phyloP scores from a whole-genome alignment of 2,329 filamentous ascomycete species.

The Fusarium sp. region DNA sequence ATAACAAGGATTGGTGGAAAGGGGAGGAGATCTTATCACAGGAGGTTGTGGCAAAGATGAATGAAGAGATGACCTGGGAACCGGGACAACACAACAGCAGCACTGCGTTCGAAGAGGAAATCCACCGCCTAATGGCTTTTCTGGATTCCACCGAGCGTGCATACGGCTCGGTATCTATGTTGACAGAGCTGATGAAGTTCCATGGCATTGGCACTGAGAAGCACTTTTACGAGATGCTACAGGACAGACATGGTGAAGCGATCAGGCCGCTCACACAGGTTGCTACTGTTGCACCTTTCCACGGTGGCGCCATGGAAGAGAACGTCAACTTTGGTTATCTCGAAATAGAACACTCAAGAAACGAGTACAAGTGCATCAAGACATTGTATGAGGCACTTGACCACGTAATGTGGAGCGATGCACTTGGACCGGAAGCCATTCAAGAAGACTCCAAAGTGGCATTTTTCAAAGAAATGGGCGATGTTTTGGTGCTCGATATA shows the following conservation, averaged over 20 bases:
- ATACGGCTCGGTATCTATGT: slow-evolving; percentile 65
- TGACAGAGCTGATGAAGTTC: slow-evolving; percentile 54
- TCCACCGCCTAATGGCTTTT: slow-evolving; percentile 72
- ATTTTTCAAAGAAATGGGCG: slow-evolving; percentile 58
- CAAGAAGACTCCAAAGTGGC: slow-evolving; percentile 55
- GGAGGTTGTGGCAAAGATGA: slow-evolving; percentile 51
- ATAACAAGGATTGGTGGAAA: slow-evolving; percentile 70
- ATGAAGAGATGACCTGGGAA: slow-evolving; percentile 48
- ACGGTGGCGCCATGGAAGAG: slow-evolving; percentile 49
- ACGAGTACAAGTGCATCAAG: slow-evolving; percentile 53
- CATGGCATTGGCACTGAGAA: slow-evolving; percentile 52
- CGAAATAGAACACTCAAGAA: slow-evolving; percentile 53
- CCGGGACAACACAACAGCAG: slow-evolving; percentile 40
- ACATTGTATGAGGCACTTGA: slow-evolving; percentile 62
- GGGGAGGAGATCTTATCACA: slow-evolving; percentile 62
- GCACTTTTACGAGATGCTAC: slow-evolving; percentile 59
- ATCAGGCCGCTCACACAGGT: slow-evolving; percentile 50
- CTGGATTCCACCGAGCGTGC: slow-evolving; percentile 69
- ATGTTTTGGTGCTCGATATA: slow-evolving; percentile 63
- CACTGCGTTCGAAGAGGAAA: slow-evolving; percentile 61
- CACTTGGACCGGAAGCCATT: slow-evolving; percentile 52
- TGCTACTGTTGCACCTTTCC: slow-evolving; percentile 47
- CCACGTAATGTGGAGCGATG: slow-evolving; percentile 60
- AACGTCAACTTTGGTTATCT: slow-evolving; percentile 56
- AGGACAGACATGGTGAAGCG: slow-evolving; percentile 42